Base-by-base conservation (phyloP, 2,329 filamentous ascomycete genomes). In the Stagonosporopsis chrysanthemi region DNA sequence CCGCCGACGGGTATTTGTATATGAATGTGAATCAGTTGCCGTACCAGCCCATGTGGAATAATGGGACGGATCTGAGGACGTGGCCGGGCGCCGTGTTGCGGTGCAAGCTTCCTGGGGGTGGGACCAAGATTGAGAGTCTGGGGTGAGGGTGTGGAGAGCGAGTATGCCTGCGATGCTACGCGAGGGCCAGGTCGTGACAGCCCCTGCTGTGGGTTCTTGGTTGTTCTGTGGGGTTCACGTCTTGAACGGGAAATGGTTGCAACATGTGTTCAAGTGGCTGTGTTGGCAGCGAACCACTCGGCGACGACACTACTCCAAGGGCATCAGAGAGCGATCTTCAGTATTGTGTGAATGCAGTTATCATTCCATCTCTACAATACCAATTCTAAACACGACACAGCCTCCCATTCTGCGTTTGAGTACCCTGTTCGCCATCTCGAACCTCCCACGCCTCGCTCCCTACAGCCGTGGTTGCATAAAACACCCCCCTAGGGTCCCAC, bases 11-110 rank as follows among this genome's bases (percentile, higher is more conserved):
- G 2, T 83, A 80, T 46, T 63, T 83, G 14, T 82, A 83, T 58
- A 65, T 82, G 54, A 82, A 80, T 50, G 52, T 67, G n/a, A 65
- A 83, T 60, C 81, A 83, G 65, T 58, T 83, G 55, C 78, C 77
- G 1, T 81, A 79, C 63, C 78, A 82, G 68, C 75, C 78, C 3
- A 73, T 77, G 52, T 82, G 80, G 80, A 83, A 83, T 58, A 64
- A 77, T 60, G 79, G 80, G 0, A 68, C 76, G 2, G 81, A 82
- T 68, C 58, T 71, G 28, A 74, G 80, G 47, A 55, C 66, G 4
- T 66, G 79, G 61, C 81, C 80, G 0, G 80, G 80, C 1, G 71
- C 79, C n/a, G 78, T 83, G 42, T 56, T 82, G 63, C 75, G 78
- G 61, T 72, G 71, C 7, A 80, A 75, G 64, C 47, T 82, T 58